Conservation (phyloP, 768 basidiomycete species). For the Lactarius vividus region DNA sequence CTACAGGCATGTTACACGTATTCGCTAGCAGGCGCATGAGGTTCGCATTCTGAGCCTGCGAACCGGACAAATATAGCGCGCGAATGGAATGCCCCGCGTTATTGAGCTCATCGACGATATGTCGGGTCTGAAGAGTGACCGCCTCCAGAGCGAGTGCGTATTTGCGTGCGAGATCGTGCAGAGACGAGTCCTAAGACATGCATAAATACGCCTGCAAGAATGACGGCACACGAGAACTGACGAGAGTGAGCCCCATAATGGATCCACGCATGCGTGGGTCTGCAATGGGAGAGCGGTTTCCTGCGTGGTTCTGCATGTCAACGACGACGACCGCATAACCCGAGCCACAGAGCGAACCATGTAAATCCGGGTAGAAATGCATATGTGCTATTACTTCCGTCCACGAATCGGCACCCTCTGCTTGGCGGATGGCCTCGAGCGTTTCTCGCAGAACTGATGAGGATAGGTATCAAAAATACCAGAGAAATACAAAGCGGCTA, state of each 20-base stretch:
- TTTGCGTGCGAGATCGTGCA: conserved; percentile 82
- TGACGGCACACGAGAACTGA: conserved; percentile 32
- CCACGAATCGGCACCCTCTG: conserved; percentile 53
- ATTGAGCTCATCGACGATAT: conserved; percentile 92
- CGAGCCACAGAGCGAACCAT: conserved; percentile 49
- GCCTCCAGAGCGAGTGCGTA: conserved; percentile 91
- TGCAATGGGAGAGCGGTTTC: conserved; percentile 94
- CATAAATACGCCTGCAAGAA: not conserved
- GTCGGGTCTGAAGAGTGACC: conserved; percentile 90
- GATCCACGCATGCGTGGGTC: conserved; percentile 95
- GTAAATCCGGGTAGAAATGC: conserved; percentile 94
- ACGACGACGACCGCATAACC: not conserved
- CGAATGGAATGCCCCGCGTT: conserved; percentile 76
- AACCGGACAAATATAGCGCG: conserved; percentile 88
- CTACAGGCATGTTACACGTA: conserved; percentile 75
- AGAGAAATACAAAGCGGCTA: conserved; percentile 3
- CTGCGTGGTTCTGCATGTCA: conserved; percentile 38
- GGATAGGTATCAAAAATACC: not conserved
- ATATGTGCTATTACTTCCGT: conserved; percentile 88
- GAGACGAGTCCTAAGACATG: conserved; percentile 54
- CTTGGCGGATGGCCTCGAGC: conserved; percentile 62
- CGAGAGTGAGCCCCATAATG: conserved; percentile 81
- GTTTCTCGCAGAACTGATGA: conserved; percentile 72
- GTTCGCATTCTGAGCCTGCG: conserved; percentile 85
- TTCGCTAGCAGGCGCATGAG: conserved; percentile 91